Base-by-base conservation (phyloP, 1,139 yeast genomes). In the Candida sp. region DNA sequence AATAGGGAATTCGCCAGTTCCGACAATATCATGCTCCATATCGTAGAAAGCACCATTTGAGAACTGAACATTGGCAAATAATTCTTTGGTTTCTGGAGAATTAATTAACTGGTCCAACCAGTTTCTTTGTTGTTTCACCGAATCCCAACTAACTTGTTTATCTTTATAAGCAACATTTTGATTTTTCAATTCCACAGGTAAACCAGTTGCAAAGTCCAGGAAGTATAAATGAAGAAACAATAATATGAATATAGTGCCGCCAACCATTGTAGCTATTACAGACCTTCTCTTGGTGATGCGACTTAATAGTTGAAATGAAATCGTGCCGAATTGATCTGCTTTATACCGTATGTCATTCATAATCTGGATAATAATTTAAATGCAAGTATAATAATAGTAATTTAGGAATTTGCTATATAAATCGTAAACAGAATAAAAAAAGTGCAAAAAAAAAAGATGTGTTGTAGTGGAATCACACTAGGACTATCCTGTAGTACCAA, bases 11-110 rank as follows among this genome's bases (percentile, higher is more conserved):
- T 56, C 51, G 5, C 59, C 54, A 2, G 76, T 61, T 1, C 77
- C 77, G 21, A 73, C 65, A 0, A 65, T 57, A 58, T 73, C 68
- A 4, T 52, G 40, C 2, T 51, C 62, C 4, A 55, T 52, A 49
- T 81, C 82, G 51, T 74, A 81, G 51, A 66, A 78, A 1, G 80
- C 66, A 41, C 65, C 53, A 22, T 68, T 65, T 2, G 75, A 62
- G 49, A 70, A 70, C n/a, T 67, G 59, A 32, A 80, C 39, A 36
- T 60, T 59, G 32, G 50, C 49, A 46, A 59, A 62, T 5, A 62
- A 40, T 15, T 49, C 46, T 39, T 55, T 54, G 44, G 60, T 61
- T 4, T 46, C 56, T 7, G 32, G 36, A 36, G 58, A 56, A 39
- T 59, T 50, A n/a, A 60, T 54, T 19, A 61, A 45, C 12, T 37